Base-by-base conservation (phyloP, 2,329 filamentous ascomycete species). In the Trichothecium sympodiale region DNA sequence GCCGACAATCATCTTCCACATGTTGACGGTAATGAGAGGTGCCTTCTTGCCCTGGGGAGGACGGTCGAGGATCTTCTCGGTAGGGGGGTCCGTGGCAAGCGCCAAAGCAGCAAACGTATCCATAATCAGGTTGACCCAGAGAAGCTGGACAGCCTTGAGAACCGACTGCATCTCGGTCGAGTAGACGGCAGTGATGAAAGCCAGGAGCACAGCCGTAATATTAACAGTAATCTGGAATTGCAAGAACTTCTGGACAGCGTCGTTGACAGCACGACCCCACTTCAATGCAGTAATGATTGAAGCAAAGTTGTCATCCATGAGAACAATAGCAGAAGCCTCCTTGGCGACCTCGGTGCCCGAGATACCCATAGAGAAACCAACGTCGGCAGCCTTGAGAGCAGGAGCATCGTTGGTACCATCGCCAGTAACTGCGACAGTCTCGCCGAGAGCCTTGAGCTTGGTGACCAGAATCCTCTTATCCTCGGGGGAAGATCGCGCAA, bases 1-100 rank as follows among this genome's bases (percentile, higher is more conserved):
- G 1, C 83, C 83, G 36, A 87, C 73, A 40, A 91, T 88, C 83
- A 88, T 91, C 62, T 91, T 91, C 80, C 81, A 83, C 83, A 89
- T 89, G 29, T 74, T 78, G 31, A 79, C 61, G 3, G 73, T 84
- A 46, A 89, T 83, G 5, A 89, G 65, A 2, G 80, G 69, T 6
- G 80, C 79, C 20, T 74, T 79, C 51, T 86, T 87, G 3, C 77
- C 71, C 39, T 84, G 77, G 1, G 84, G 84, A 51, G 83, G 83
- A 29, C 74, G 67, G 44, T 76, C 57, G 16, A 78, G 65, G 28
- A 77, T 67, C 35, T 63, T 64, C 10, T 65, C 60, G 3, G 69
- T 68, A 3, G 74, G 74, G 10, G 71, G 69, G 46, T 78, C 74
- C 1, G 74, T 79, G 4, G 74, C 74, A 10, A 79, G 60, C 12